These are phyloP conservation scores for Fusarium tjaetaba DNA, from an alignment of 2,329 filamentous ascomycete species.

Conservation along the genomic window DNA sequence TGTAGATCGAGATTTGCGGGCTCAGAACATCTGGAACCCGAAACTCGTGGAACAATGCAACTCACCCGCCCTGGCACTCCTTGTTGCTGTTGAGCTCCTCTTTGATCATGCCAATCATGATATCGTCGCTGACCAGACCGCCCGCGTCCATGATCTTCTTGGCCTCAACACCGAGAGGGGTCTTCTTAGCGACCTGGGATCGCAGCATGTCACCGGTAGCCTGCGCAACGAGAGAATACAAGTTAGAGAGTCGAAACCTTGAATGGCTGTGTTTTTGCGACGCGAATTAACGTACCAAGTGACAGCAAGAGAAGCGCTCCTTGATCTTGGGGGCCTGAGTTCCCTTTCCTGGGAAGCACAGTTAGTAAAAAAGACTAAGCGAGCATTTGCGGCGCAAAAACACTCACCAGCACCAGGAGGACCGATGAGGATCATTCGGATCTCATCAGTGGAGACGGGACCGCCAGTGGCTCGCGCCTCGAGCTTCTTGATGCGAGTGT, in stretches of 20 bases:
- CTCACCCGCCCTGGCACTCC: conserved; percentile 95
- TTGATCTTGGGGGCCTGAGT: conserved; percentile 98
- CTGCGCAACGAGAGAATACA: conserved; percentile 56
- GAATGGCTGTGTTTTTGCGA: conserved; percentile 3
- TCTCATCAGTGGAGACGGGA: conserved; percentile 65
- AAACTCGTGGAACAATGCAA: conserved; percentile 42
- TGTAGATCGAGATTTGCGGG: conserved; percentile 3
- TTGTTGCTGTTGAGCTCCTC: conserved; percentile 92
- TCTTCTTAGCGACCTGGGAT: conserved; percentile 98
- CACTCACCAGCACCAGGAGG: conserved; percentile 92
- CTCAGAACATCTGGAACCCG: background rate
- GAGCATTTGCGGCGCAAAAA: conserved; percentile 11
- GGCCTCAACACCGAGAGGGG: conserved; percentile 88
- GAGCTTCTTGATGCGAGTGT: conserved; percentile 85
- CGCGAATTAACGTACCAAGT: conserved; percentile 74
- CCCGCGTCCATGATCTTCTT: conserved; percentile 99
- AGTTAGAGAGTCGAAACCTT: conserved; percentile 20
- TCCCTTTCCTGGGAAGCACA: conserved; percentile 80
- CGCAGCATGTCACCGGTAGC: conserved; percentile 99
- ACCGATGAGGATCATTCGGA: conserved; percentile 98
- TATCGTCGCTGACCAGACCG: conserved; percentile 96
- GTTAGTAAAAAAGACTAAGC: conserved; percentile 26
- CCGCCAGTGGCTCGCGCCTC: conserved; percentile 76
- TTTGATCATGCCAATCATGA: conserved; percentile 99
- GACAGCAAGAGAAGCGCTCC: conserved; percentile 97